Evolutionary conservation across 345 rosid species (phyloP).

Genomic region (Eucalyptus cloeziana): DNA sequence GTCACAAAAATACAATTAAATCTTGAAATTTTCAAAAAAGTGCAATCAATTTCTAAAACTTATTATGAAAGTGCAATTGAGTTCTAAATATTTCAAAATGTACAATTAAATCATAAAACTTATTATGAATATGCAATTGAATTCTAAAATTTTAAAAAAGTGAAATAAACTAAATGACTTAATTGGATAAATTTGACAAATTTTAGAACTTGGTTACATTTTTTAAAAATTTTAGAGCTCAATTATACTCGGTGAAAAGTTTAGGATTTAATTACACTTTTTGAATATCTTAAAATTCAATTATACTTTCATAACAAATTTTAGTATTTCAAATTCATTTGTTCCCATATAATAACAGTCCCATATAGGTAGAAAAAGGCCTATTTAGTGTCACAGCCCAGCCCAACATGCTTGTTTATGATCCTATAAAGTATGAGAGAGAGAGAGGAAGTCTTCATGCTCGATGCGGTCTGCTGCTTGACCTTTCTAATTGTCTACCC

Average conservation of each 20-base stretch:
- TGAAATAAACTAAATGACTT: accelerated
- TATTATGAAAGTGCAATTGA: accelerated
- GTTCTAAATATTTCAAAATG: no score
- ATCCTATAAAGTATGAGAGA: neutral
- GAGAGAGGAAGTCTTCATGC: neutral
- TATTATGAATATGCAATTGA: accelerated
- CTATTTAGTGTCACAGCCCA: neutral
- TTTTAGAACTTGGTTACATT: neutral
- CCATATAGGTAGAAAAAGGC: neutral
- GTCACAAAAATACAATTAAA: accelerated
- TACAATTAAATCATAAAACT: no score
- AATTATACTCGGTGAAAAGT: accelerated
- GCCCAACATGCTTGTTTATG: neutral
- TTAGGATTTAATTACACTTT: no score
- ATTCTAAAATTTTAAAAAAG: accelerated
- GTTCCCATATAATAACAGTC: accelerated
- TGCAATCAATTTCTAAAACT: accelerated
- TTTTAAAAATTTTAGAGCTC: accelerated
- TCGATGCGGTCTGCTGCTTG: neutral
- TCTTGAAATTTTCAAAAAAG: accelerated
- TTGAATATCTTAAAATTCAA: no score
- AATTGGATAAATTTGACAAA: no score
- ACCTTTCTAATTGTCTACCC: neutral
- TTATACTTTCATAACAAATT: no score
- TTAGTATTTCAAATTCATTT: no score